Conservation (phyloP, 306 rosid genomes). For the Pyrus bretschneideri region DNA sequence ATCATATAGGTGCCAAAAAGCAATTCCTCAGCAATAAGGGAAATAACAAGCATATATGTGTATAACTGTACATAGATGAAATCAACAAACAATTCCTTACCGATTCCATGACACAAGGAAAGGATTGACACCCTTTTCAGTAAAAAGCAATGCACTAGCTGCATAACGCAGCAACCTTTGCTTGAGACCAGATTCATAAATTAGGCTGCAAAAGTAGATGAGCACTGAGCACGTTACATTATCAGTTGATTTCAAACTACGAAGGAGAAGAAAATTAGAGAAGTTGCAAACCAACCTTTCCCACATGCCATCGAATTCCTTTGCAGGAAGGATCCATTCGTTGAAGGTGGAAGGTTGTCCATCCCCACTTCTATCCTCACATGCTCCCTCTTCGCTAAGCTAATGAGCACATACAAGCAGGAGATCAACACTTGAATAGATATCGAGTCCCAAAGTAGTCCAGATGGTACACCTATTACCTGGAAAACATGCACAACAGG, state of each 20-base stretch:
- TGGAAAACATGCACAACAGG: slow-evolving; percentile 90
- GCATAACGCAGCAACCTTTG: slow-evolving; percentile 75
- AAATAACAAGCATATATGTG: neutral
- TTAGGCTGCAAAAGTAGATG: slow-evolving; percentile 52
- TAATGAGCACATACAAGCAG: slow-evolving; percentile 24
- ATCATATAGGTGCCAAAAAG: neutral
- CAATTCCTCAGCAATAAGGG: neutral
- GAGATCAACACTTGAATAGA: neutral
- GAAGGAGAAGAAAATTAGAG: slow-evolving; percentile 1
- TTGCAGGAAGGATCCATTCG: slow-evolving; percentile 96
- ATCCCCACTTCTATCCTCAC: slow-evolving; percentile 78
- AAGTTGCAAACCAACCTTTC: slow-evolving; percentile 63
- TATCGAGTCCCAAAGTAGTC: neutral
- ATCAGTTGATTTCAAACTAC: slow-evolving; percentile 11
- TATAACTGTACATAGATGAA: neutral
- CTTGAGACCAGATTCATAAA: slow-evolving; percentile 94
- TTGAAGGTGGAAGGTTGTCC: slow-evolving; percentile 86
- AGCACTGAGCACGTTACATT: slow-evolving; percentile 10
- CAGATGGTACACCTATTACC: slow-evolving; percentile 25
- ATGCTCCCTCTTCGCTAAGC: slow-evolving; percentile 95
- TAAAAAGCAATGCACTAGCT: slow-evolving; percentile 87
- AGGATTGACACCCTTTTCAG: slow-evolving; percentile 88
- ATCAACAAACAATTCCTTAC: slow-evolving; percentile 33
- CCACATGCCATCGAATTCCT: slow-evolving; percentile 97
- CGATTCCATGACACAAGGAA: slow-evolving; percentile 97